phyloP scores from a whole-genome alignment of 208 protist genomes.

The Leishmania tarentolae region DNA sequence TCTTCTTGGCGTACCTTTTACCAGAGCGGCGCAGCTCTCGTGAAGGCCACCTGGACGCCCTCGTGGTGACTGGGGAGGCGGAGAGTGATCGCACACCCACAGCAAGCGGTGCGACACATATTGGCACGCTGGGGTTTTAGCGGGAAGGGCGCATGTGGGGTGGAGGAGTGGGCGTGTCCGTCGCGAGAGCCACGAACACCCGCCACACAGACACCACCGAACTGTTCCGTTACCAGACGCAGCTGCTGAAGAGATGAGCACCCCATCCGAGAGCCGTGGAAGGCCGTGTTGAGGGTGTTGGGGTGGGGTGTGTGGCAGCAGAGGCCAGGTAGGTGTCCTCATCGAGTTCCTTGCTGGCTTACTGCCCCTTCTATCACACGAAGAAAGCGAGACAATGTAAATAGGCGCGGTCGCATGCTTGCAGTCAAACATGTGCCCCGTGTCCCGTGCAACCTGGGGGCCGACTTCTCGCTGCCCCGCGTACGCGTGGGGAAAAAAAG shows the following conservation, averaged over 20 bases:
- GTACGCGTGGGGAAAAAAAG: neutral
- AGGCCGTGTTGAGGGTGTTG: neutral
- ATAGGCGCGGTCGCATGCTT: neutral
- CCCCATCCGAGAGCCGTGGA: neutral
- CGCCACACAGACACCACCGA: neutral
- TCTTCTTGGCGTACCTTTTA: slow-evolving; percentile 46
- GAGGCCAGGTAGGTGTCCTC: neutral
- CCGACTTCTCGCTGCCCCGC: neutral
- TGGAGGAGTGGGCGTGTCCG: neutral
- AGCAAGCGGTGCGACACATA: neutral
- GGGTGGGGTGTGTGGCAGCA: neutral
- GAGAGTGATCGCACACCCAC: neutral
- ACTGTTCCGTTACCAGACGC: neutral
- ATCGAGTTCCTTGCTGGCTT: neutral
- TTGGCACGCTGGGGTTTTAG: neutral
- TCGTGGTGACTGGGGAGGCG: neutral
- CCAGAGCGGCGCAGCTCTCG: slow-evolving; percentile 22
- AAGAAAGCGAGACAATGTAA: neutral
- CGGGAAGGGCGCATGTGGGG: neutral
- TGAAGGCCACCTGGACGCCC: neutral
- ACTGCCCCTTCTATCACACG: neutral
- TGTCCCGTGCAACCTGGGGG: neutral
- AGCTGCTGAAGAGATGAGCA: neutral
- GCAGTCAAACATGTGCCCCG: neutral
- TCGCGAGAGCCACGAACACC: neutral